phyloP scores from a whole-genome alignment of 352 stramenopile species.

The Phytopythium kandeliae region DNA sequence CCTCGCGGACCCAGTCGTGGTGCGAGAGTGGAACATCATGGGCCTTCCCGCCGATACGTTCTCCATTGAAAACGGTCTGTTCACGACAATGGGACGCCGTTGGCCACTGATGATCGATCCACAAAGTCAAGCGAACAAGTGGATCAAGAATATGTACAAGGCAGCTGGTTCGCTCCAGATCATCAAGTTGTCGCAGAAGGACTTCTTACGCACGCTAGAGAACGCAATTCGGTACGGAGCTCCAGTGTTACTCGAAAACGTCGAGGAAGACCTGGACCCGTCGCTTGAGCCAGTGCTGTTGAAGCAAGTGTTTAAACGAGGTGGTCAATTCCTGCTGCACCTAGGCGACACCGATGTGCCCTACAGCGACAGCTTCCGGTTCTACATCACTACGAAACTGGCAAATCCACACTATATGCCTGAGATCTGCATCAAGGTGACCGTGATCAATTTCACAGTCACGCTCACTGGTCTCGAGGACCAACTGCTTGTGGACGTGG shows the following conservation, averaged over 20 bases:
- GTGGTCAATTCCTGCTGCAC: conserved; percentile 83
- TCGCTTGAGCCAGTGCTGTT: conserved; percentile 90
- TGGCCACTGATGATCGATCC: conserved; percentile 95
- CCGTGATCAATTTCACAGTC: conserved; percentile 94
- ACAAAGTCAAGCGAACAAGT: conserved; percentile 92
- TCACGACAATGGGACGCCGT: conserved; percentile 85
- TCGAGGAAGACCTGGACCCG: conserved; percentile 92
- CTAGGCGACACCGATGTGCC: conserved; percentile 91
- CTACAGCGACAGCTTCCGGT: conserved; percentile 90
- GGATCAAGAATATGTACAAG: conserved; percentile 93
- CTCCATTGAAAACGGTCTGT: conserved; percentile 92
- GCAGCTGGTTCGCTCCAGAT: conserved; percentile 71
- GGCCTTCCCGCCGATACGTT: conserved; percentile 90
- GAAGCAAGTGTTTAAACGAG: conserved; percentile 93
- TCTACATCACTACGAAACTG: conserved; percentile 94
- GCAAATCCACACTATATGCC: conserved; percentile 94
- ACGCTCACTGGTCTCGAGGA: conserved; percentile 90
- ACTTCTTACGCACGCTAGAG: conserved; percentile 90
- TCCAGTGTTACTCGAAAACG: conserved; percentile 91
- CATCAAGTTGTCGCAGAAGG: conserved; percentile 91
- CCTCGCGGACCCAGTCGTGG: conserved; percentile 76
- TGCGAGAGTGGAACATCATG: conserved; percentile 92
- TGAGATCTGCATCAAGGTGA: conserved; percentile 94
- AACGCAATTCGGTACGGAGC: conserved; percentile 90
- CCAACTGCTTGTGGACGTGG: conserved; percentile 91